Evolutionary conservation across 148 eudicot species (phyloP), one percentile per base, ranked within the genome.

Genomic region (Oxyria digyna): DNA sequence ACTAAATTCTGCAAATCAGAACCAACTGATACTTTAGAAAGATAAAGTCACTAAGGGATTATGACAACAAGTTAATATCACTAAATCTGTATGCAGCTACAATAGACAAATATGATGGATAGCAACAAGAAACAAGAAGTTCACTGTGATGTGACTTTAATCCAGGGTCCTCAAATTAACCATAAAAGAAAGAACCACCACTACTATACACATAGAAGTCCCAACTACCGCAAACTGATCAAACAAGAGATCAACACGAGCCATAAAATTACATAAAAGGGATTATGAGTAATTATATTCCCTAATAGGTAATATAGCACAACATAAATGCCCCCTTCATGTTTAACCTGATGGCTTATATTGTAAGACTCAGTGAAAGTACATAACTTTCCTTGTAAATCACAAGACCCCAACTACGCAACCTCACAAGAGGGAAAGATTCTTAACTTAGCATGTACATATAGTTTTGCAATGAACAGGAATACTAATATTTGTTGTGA

Each of bases 1-100:
- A 17, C 68, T 69, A 35, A 66, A 69, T 77, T 84, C 90, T 93
- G 90, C 73, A 50, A 74, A 69, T 26, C 31, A 72, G 45, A 76
- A 69, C 42, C 31, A 40, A 79, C 24, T 46, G 65, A 68, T 8
- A 14, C 64, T 26, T 29, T 6, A 13, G 62, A 54, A 37, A 57
- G n/a, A 29, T 57, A 57, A 46, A 42, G 15, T 15, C 38, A 17
- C 21, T 23, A 23, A 4, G 6, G 31, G 14, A 68, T 13, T 23
- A 45, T 45, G 70, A 68, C 13, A 42, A 68, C 8, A 33, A 15
- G 2, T 64, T 64, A 64, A 50, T 23, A 20, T 50, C 49, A 43
- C 4, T 17, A n/a, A 43, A 5, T 17, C 1, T 17, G 17, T 43
- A 43, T 13, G 49, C 49, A 43, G 49, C 49, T 43, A 43, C 49